phyloP scores from a whole-genome alignment of 495 filamentous ascomycete genomes.

The Letharia lupina region DNA sequence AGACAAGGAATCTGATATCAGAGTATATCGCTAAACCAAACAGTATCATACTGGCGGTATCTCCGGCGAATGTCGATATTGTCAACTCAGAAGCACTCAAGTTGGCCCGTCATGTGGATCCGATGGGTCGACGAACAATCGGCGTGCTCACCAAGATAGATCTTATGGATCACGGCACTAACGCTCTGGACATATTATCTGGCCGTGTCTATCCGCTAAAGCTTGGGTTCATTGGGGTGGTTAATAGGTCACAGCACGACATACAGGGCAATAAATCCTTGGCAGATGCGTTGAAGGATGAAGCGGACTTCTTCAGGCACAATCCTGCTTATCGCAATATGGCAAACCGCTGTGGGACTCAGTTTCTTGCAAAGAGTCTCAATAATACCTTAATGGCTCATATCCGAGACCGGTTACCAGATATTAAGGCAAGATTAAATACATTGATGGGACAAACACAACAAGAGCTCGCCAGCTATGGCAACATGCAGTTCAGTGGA shows the following conservation, averaged over 20 bases:
- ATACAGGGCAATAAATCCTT: slow-evolving; percentile 92
- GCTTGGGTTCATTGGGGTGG: slow-evolving; percentile 94
- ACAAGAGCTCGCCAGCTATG: slow-evolving; percentile 96
- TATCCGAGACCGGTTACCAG: slow-evolving; percentile 88
- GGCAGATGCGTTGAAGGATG: slow-evolving; percentile 78
- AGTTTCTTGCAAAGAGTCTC: slow-evolving; percentile 89
- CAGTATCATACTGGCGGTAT: slow-evolving; percentile 94
- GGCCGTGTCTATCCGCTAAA: slow-evolving; percentile 95
- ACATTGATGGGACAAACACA: slow-evolving; percentile 99
- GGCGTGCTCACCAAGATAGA: slow-evolving; percentile 97
- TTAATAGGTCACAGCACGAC: slow-evolving; percentile 97
- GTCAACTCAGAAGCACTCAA: slow-evolving; percentile 98
- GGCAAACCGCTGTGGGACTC: slow-evolving; percentile 86
- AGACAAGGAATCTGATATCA: slow-evolving; percentile 90
- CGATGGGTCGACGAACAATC: slow-evolving; percentile 88
- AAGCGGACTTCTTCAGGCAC: slow-evolving; percentile 92
- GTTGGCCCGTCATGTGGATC: slow-evolving; percentile 92
- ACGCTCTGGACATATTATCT: slow-evolving; percentile 92
- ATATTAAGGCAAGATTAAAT: slow-evolving; percentile 96
- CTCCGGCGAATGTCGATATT: slow-evolving; percentile 94
- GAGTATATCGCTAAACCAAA: slow-evolving; percentile 99
- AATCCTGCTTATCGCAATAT: slow-evolving; percentile 97
- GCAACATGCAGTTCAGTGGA: slow-evolving; percentile 94
- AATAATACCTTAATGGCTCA: slow-evolving; percentile 93
- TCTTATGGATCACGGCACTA: slow-evolving; percentile 98